Conservation (phyloP, 352 stramenopile genomes). For the Phytophthora cryptogea region DNA sequence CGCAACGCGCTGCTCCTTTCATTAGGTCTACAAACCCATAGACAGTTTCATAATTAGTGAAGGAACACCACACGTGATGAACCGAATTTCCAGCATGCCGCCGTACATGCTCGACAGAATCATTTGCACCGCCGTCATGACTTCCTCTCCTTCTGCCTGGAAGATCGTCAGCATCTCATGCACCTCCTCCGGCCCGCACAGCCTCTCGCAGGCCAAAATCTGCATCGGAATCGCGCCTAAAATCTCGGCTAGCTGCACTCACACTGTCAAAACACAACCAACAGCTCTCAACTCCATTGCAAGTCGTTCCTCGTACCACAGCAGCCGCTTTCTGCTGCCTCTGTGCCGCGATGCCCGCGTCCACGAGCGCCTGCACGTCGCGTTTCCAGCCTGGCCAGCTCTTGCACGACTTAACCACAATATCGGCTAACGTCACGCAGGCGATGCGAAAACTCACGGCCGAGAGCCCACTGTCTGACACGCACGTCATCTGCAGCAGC, state of each 20-base stretch:
- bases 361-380: conserved; percentile 51
- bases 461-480: conserved; percentile 19
- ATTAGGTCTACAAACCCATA: conserved; percentile 33
- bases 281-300: neutral
- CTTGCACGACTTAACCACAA: conserved; percentile 51
- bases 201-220: conserved; percentile 32
- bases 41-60: neutral
- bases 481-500: conserved; percentile 42
- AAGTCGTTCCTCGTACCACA: conserved; percentile 32
- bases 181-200: conserved; percentile 34
- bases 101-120: conserved; percentile 53
- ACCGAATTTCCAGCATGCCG: neutral
- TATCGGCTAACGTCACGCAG: conserved; percentile 51
- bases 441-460: conserved; percentile 47
- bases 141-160: conserved; percentile 42
- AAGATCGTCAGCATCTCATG: conserved; percentile 38
- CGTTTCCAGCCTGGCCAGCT: conserved; percentile 52
- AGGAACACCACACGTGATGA: neutral
- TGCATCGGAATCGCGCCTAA: conserved; percentile 54
- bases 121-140: conserved; percentile 46
- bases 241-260: conserved; percentile 47
- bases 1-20: conserved; percentile 46
- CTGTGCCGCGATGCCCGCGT: conserved; percentile 40
- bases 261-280: neutral
- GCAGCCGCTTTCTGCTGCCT: conserved; percentile 32